Evolutionary conservation across 148 eudicot species (phyloP).

Genomic region (Chenopodium suecicum): DNA sequence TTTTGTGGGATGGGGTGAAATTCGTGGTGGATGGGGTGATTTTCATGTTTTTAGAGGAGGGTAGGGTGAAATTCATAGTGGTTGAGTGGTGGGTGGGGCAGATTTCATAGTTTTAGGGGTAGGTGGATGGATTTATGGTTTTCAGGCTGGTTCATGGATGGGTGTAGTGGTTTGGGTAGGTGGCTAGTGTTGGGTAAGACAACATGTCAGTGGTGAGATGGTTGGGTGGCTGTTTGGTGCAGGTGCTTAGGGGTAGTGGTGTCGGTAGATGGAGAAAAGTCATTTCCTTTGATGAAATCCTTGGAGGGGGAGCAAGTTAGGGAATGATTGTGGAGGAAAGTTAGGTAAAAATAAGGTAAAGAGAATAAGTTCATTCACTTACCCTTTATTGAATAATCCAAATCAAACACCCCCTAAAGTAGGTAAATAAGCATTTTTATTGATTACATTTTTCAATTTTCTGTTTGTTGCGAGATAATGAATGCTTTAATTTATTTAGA

Average conservation of each 20-base stretch:
- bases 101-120: no score
- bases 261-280: background rate
- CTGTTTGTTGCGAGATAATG: no score
- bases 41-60: no score
- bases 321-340: background rate
- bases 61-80: no score
- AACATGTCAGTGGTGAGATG: background rate
- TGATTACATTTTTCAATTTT: no score
- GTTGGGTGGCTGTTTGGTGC: background rate
- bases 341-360: background rate
- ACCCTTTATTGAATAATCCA: background rate
- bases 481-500: background rate
- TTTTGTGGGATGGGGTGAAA: background rate
- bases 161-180: background rate
- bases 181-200: background rate
- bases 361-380: background rate
- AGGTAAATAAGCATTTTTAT: no score
- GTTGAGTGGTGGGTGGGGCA: no score
- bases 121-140: background rate
- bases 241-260: background rate
- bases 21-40: background rate
- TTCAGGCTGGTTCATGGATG: background rate
- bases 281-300: background rate
- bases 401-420: background rate
- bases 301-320: background rate